phyloP scores from a whole-genome alignment of 1,139 yeast genomes.

The Protomyces macrosporus region DNA sequence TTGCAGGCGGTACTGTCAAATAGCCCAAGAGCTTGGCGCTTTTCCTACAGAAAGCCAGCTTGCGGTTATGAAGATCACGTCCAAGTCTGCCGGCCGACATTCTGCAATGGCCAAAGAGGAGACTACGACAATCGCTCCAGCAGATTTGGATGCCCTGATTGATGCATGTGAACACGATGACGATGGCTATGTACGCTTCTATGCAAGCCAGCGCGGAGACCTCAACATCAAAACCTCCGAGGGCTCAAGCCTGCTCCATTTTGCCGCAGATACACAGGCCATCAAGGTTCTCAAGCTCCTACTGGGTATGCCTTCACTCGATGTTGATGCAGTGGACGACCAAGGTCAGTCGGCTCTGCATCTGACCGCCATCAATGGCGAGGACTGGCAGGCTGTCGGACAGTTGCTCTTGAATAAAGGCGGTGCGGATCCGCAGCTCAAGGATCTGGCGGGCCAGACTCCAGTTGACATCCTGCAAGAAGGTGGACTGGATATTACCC shows the following conservation, averaged over 20 bases:
- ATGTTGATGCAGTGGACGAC: slow-evolving; percentile 7
- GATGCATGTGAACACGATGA: slow-evolving; percentile 8
- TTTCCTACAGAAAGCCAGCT: slow-evolving; percentile 1
- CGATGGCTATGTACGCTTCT: not conserved
- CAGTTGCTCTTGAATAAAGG: not conserved
- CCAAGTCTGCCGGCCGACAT: not conserved
- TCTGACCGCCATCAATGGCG: slow-evolving; percentile 8
- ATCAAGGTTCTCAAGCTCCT: slow-evolving; percentile 1
- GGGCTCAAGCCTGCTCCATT: slow-evolving; percentile 15
- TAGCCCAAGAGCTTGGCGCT: slow-evolving; percentile 6
- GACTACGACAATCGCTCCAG: not conserved
- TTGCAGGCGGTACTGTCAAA: not conserved
- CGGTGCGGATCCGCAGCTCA: not conserved
- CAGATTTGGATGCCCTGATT: slow-evolving; percentile 4
- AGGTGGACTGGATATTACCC: not conserved
- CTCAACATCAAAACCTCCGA: slow-evolving; percentile 5
- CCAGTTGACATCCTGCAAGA: not conserved
- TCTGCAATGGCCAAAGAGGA: not conserved
- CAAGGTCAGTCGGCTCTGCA: slow-evolving; percentile 4
- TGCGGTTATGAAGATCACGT: not conserved
- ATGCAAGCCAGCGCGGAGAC: not conserved
- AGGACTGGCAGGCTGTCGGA: not conserved
- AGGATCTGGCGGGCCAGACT: not conserved
- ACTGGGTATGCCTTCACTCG: not conserved
- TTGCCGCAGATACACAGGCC: slow-evolving; percentile 11